Evolutionary conservation across 495 filamentous ascomycete genomes (phyloP), one percentile per base, ranked within the genome.

Genomic region (Neurospora sp.): DNA sequence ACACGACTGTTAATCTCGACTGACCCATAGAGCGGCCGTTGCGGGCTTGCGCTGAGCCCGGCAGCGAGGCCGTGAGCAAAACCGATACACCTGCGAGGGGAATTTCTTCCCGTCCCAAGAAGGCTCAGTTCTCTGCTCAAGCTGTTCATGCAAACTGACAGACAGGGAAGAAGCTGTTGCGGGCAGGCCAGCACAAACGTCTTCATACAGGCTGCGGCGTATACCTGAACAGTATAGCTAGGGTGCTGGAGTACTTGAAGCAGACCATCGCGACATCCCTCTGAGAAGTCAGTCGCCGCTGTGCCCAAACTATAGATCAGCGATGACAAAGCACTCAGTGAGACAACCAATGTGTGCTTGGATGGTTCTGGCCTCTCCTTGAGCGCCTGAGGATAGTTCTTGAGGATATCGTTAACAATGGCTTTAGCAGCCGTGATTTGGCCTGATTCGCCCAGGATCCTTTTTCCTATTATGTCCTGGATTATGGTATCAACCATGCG

Each of bases 111-210:
- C 8, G 90, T 89, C 12, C 87, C 87, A 23, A 99, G 87, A 37
- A 95, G 88, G 35, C 87, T 88, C 39, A 99, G 85, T 79, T 99
- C 96, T 72, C 96, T 87, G 75, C 89, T 92, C 74, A 98, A 87
- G 80, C 93, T 97, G 82, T 98, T 98, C 92, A 98, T 94, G 81
- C 94, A 97, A 40, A 98, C 92, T 5, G 95, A 97, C 31, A 97
- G 89, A 76, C 94, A 97, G 5, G 93, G 93, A 23, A 98, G 83
- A 35, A 99, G 88, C 78, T 98, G 94, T 78, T 96, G 90, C 8
- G 96, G 96, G 77, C 93, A 97, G 5, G 93, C 93, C 71, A 97
- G 84, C 7, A 97, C 91, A 78, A 98, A 97, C 9, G 86, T 89
- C 70, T 95, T 93, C 71, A 98, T 82, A 77, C 93, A 96, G 76